Evolutionary conservation across 306 rosid genomes (phyloP), one percentile per base, ranked within the genome.

Genomic region (Rosa rugosa): DNA sequence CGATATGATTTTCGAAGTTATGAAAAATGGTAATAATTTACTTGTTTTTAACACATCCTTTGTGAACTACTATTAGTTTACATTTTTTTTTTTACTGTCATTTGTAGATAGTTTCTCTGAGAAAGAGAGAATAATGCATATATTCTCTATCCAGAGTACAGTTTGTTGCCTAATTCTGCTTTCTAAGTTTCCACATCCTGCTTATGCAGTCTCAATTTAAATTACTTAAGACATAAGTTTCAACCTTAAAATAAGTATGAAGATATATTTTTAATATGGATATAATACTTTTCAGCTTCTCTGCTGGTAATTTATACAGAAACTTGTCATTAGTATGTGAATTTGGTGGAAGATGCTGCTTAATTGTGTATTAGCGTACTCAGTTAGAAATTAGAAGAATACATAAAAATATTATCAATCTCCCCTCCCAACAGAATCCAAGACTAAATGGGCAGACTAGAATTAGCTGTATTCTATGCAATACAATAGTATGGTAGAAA

Each of bases 1-100:
- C 78, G 97, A 94, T 88, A 94, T 94, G 97, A 77, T 94, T 80
- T 94, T 94, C 71, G 97, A 94, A 83, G 98, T 94, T 72, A 92
- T 94, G 98, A 94, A 77, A 88, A 94, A 89, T 75, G 98, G 98
- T 92, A 90, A 89, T 71, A 65, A 46, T 53, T 79, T 72, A 22
- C 74, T 67, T 80, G 54, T 54, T 80, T 71, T 67, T 80, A 67
- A 75, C 77, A 80, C 80, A 83, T 83, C 57, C 85, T 68, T 31
- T 54, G 73, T 51, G 84, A 77, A 23, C 65, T 41, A 2, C 34
- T 47, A 27, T 66, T 66, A 40, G 18, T 54, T 27, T 47, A 17
- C 82, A 83, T 54, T 31, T 31, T 31, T 31, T 31, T 69, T 72
- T 36, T 72, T 78, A 23, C 68, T 71, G 11, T 73, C 31, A 34